phyloP scores from a whole-genome alignment of 805 yeast species.

The Spathaspora hagerdaliae region DNA sequence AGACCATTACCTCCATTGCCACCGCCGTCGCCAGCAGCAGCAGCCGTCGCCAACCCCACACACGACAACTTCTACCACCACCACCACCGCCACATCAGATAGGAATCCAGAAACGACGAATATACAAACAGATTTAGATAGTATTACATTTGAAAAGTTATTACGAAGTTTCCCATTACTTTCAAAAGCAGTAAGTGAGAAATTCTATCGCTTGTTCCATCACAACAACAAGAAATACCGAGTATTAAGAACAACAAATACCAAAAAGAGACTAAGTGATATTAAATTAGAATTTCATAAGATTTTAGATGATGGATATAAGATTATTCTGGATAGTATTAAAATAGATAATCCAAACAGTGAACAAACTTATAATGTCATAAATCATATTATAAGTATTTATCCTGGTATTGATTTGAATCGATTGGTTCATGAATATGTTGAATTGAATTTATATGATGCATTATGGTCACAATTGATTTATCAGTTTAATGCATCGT shows the following conservation, averaged over 20 bases:
- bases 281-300: slow-evolving; percentile 28
- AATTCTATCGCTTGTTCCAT: slow-evolving; percentile 36
- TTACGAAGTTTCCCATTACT: slow-evolving; percentile 36
- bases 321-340: slow-evolving; percentile 36
- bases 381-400: slow-evolving; percentile 24
- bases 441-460: slow-evolving; percentile 66
- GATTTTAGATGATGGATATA: slow-evolving; percentile 31
- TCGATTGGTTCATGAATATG: slow-evolving; percentile 60
- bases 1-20: background rate
- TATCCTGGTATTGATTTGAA: slow-evolving; percentile 45
- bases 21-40: background rate
- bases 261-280: slow-evolving; percentile 20
- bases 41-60: background rate
- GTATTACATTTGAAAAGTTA: slow-evolving; percentile 32
- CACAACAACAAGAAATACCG: slow-evolving; percentile 33
- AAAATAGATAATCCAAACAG: slow-evolving; percentile 27
- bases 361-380: slow-evolving; percentile 22
- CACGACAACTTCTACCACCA: background rate
- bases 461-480: slow-evolving; percentile 55
- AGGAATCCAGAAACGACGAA: background rate
- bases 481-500: slow-evolving; percentile 24
- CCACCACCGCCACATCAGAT: background rate
- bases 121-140: background rate
- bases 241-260: slow-evolving; percentile 22
- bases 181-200: slow-evolving; percentile 35